phyloP scores from a whole-genome alignment of 257 asterid species.

The Linaria vulgaris region DNA sequence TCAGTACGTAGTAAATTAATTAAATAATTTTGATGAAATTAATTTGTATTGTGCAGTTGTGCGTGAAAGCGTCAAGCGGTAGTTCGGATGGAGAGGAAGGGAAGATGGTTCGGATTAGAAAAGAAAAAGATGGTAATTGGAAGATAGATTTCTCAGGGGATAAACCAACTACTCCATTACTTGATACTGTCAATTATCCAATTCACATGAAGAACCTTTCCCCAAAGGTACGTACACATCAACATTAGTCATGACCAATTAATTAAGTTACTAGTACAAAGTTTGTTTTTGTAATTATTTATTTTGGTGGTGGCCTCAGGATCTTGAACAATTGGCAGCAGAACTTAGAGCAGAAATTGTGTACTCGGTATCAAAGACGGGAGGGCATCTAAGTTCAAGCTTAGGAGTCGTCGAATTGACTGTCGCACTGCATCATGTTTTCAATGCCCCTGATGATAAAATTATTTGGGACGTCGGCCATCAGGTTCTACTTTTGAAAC shows the following conservation, averaged over 20 bases:
- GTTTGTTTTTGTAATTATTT: too few species aligned
- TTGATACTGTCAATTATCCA: constrained; percentile 70
- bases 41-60: constrained; percentile 43
- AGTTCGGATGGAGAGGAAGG: constrained; percentile 36
- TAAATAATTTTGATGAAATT: too few species aligned
- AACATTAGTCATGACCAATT: neutral
- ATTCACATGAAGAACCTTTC: constrained; percentile 72
- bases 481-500: too few species aligned
- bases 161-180: constrained; percentile 62
- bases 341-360: constrained; percentile 78
- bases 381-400: constrained; percentile 75
- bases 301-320: constrained; percentile 34
- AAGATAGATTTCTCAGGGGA: constrained; percentile 57
- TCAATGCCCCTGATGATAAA: constrained; percentile 64
- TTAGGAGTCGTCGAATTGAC: constrained; percentile 78
- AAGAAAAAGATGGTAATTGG: constrained; percentile 47
- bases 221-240: constrained; percentile 33
- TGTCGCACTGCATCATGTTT: constrained; percentile 82
- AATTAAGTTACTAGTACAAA: too few species aligned
- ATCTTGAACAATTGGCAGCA: constrained; percentile 71
- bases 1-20: too few species aligned
- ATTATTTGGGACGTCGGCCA: constrained; percentile 94
- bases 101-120: constrained; percentile 32
- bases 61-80: constrained; percentile 45
- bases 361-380: constrained; percentile 50